Conservation (phyloP, 2,329 filamentous ascomycete genomes). For the Cladosporium sp. region DNA sequence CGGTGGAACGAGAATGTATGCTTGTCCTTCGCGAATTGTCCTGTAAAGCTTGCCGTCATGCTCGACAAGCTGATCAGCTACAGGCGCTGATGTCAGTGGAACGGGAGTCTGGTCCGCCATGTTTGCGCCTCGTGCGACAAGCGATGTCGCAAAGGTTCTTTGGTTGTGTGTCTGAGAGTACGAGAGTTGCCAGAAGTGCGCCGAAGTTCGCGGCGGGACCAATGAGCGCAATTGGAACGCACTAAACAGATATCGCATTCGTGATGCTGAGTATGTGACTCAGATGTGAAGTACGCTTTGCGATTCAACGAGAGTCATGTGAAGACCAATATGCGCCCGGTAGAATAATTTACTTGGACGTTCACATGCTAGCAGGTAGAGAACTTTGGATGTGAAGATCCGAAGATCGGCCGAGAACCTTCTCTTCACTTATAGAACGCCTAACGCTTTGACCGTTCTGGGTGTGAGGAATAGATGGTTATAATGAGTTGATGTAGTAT, state of each 20-base stretch:
- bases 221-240: background rate
- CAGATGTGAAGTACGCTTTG: too few relatives aligned
- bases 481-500: too few relatives aligned
- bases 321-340: too few relatives aligned
- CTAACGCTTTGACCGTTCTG: too few relatives aligned
- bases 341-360: too few relatives aligned
- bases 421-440: too few relatives aligned
- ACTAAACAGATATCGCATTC: background rate
- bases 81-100: slow-evolving; percentile 22
- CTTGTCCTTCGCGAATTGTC: slow-evolving; percentile 62
- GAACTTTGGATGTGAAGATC: too few relatives aligned
- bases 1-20: slow-evolving; percentile 60
- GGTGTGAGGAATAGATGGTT: too few relatives aligned
- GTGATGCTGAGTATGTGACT: background rate
- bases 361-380: too few relatives aligned
- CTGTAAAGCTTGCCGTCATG: slow-evolving; percentile 36
- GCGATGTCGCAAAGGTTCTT: background rate
- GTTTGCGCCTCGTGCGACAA: background rate
- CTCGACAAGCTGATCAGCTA: slow-evolving; percentile 28
- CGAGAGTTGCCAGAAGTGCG: background rate
- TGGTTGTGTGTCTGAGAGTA: background rate
- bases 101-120: slow-evolving; percentile 15
- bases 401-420: too few relatives aligned
- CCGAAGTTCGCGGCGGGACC: background rate
- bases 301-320: too few relatives aligned